Conservation (phyloP, 371 early-diverging fungal genomes). For the Phascolomyces articulosus region DNA sequence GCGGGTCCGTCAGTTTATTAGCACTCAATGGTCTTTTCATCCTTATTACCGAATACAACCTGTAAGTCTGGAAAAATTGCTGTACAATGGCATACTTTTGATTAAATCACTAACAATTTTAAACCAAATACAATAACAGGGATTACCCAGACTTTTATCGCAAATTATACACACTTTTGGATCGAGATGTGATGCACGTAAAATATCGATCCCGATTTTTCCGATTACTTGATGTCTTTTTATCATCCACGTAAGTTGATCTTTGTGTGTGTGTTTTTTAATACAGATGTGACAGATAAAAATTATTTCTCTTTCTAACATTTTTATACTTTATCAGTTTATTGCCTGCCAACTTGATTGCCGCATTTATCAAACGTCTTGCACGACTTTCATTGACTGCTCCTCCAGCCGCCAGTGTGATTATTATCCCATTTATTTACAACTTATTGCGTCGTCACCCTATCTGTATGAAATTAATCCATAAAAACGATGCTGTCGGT, state of each 20-base stretch:
- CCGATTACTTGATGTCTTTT: constrained; percentile 84
- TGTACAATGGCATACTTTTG: neutral
- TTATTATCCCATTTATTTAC: constrained; percentile 86
- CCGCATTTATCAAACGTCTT: constrained; percentile 92
- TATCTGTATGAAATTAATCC: constrained; percentile 84
- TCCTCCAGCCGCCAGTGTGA: constrained; percentile 85
- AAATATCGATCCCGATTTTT: constrained; percentile 94
- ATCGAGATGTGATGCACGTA: constrained; percentile 85
- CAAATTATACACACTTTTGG: constrained; percentile 89
- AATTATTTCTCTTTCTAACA: no score
- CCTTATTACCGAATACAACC: constrained; percentile 86
- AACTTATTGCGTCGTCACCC: constrained; percentile 92
- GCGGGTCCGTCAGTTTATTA: constrained; percentile 84
- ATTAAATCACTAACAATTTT: neutral
- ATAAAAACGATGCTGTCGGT: constrained; percentile 50
- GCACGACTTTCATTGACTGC: constrained; percentile 81
- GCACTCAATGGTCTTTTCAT: constrained; percentile 94
- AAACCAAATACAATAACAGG: constrained; percentile 39
- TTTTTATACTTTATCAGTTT: constrained; percentile 50
- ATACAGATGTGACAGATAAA: no score
- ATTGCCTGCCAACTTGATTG: constrained; percentile 85
- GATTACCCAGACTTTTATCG: constrained; percentile 96
- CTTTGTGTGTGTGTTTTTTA: no score
- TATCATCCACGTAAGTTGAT: constrained; percentile 79
- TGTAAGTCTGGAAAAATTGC: constrained; percentile 55